phyloP scores from a whole-genome alignment of 495 filamentous ascomycete species.

The Bryoglossum gracile region DNA sequence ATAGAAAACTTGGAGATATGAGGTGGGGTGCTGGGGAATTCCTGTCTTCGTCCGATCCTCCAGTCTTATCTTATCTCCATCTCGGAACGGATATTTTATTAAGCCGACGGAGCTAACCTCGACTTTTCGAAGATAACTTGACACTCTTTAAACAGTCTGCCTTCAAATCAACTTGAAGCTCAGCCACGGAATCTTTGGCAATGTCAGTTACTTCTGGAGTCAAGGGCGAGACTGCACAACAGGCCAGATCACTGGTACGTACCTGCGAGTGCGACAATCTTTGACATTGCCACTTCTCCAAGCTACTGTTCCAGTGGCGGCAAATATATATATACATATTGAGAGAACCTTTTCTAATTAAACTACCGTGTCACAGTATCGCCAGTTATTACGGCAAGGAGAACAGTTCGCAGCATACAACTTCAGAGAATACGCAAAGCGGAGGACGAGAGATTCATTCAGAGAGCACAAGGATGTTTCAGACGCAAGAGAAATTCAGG shows the following conservation, averaged over 20 bases:
- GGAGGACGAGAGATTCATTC: constrained; percentile 83
- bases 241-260: constrained; percentile 46
- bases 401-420: constrained; percentile 90
- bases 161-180: no score
- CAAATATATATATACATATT: no score
- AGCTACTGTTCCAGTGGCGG: no score
- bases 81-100: neutral
- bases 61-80: neutral
- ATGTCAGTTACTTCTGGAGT: constrained; percentile 44
- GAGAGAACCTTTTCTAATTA: no score
- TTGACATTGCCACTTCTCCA: constrained; percentile 2
- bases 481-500: constrained; percentile 69
- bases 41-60: no score
- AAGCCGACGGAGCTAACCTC: no score
- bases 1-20: no score
- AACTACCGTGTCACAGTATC: no score
- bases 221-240: constrained; percentile 58
- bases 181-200: constrained; percentile 2
- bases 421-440: constrained; percentile 91
- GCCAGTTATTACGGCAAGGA: constrained; percentile 80
- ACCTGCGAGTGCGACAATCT: neutral
- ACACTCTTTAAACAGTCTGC: no score
- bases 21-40: no score
- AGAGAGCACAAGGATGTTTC: constrained; percentile 64
- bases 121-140: no score